Base-by-base conservation (phyloP, 345 rosid genomes). In the Lepidium aucheri region DNA sequence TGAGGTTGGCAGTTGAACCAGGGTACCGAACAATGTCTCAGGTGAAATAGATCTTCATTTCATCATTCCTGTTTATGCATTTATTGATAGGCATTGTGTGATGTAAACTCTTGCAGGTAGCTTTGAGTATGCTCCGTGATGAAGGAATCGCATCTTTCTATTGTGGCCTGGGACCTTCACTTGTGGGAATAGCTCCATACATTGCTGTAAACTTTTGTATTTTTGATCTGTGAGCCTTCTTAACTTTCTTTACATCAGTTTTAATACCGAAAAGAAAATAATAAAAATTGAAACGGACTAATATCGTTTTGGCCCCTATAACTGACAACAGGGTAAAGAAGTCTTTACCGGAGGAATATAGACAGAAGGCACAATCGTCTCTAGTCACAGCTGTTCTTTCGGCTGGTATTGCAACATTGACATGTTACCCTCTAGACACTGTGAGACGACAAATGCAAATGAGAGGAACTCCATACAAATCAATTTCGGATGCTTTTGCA, bases 371-470 rank as follows among this genome's bases (percentile, higher is more conserved):
- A 60, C 90, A 83, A 59, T 77, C 91, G 60, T 90, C 96, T 62
- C 81, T 94, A 24, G 15, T 94, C 7, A 90, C 95, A 43, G 99
- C 95, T 62, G 86, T 87, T 61, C 79, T 81, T 32, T 94, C 99
- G 1, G 92, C 99, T 49, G 75, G 85, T 60, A 73, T 86, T 69
- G 97, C 99, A 67, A 91, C 97, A 34, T 76, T 91, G 46, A 87
- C 96, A 26, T 94, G 99, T 73, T 94, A 91, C 81, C 97, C 99
- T 36, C 80, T 91, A 58, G 99, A 94, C 82, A 91, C 99, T 5
- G 78, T 94, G 65, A 84, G 99, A 80, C 79, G 99, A 63, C 99
- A 94, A 77, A 94, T 94, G 99, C 99, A 94, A 80, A 82, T 94
- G 91, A 88, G 63, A 82, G 90, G 91, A 36, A 80, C 88, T 43